Percentiles rank a stretch among this genome's conserved stretches.
These are phyloP conservation scores for Phytophthora rubi DNA, from an alignment of 352 stramenopile genomes.

Conservation along the genomic window DNA sequence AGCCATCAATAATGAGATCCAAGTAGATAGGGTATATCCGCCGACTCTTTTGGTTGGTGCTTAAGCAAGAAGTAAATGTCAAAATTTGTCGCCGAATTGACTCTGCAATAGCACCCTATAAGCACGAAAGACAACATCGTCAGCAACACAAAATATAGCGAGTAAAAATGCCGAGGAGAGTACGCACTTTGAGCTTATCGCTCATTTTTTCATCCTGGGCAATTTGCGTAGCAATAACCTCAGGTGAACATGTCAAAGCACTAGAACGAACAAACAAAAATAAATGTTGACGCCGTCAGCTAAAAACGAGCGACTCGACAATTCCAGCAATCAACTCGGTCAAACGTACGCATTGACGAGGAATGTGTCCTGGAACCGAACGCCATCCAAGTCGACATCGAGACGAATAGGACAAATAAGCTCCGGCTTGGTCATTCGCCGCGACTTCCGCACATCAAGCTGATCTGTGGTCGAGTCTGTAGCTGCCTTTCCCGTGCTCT, in stretches of 20 bases:
- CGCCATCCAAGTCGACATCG: constrained; percentile 76
- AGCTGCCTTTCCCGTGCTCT: constrained; percentile 11
- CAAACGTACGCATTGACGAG: constrained; percentile 64
- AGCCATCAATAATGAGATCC: constrained; percentile 71
- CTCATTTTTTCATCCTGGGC: constrained; percentile 65
- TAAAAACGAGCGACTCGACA: background rate
- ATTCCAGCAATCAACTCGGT: background rate
- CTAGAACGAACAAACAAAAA: constrained; percentile 22
- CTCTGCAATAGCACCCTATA: constrained; percentile 68
- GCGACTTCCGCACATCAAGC: constrained; percentile 25
- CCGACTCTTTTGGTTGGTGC: constrained; percentile 21
- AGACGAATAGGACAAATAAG: constrained; percentile 78
- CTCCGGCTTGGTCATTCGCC: constrained; percentile 36
- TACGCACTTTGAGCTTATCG: constrained; percentile 46
- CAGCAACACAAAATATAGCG: background rate
- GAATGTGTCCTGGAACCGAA: constrained; percentile 82
- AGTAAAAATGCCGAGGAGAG: background rate
- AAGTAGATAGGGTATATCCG: constrained; percentile 72
- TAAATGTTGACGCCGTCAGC: constrained; percentile 2
- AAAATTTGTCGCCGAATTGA: constrained; percentile 75
- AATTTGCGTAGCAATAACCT: constrained; percentile 65
- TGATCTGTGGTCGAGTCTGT: constrained; percentile 20
- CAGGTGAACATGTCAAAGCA: constrained; percentile 42
- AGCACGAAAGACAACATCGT: constrained; percentile 2
- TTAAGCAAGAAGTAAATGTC: constrained; percentile 59